These are phyloP conservation scores for Marasmius fiardii DNA, from an alignment of 1,284 basidiomycete genomes.

Conservation along the genomic window DNA sequence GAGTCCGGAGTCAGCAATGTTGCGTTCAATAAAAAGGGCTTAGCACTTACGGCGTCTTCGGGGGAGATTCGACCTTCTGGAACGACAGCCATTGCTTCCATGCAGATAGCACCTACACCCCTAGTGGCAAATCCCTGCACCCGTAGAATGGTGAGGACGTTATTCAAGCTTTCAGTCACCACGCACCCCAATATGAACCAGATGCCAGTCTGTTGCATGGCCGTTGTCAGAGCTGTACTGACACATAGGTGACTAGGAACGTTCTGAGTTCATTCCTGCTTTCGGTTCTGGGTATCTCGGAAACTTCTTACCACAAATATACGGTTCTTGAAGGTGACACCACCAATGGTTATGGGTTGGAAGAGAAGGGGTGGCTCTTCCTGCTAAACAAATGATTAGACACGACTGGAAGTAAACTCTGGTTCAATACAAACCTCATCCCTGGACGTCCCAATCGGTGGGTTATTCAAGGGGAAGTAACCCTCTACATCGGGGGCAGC, in stretches of 20 bases:
- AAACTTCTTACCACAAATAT: slow-evolving; percentile 54
- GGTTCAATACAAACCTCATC: slow-evolving; percentile 16
- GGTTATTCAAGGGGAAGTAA: slow-evolving; percentile 62
- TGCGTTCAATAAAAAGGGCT: not conserved
- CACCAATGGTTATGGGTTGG: slow-evolving; percentile 61
- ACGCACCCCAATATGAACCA: slow-evolving; percentile 68
- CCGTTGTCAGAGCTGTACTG: slow-evolving; percentile 74
- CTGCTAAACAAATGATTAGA: slow-evolving; percentile 26
- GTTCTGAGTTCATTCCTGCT: not conserved
- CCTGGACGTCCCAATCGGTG: slow-evolving; percentile 51
- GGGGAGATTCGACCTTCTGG: slow-evolving; percentile 79
- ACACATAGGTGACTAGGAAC: slow-evolving; percentile 68
- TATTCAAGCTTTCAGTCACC: not conserved
- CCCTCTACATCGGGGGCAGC: slow-evolving; percentile 45
- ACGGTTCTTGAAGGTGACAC: slow-evolving; percentile 69
- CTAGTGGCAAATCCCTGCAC: slow-evolving; percentile 52
- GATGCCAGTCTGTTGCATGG: slow-evolving; percentile 75
- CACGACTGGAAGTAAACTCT: no score
- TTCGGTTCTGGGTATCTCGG: not conserved
- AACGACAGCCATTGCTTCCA: slow-evolving; percentile 70
- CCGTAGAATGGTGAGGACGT: not conserved
- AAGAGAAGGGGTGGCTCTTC: slow-evolving; percentile 60
- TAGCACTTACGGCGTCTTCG: slow-evolving; percentile 46
- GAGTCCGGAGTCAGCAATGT: slow-evolving; percentile 7
- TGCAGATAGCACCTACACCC: slow-evolving; percentile 59